Evolutionary conservation across 805 yeast species (phyloP), one percentile per base, ranked within the genome.

Genomic region (Scheffersomyces stipitis): DNA sequence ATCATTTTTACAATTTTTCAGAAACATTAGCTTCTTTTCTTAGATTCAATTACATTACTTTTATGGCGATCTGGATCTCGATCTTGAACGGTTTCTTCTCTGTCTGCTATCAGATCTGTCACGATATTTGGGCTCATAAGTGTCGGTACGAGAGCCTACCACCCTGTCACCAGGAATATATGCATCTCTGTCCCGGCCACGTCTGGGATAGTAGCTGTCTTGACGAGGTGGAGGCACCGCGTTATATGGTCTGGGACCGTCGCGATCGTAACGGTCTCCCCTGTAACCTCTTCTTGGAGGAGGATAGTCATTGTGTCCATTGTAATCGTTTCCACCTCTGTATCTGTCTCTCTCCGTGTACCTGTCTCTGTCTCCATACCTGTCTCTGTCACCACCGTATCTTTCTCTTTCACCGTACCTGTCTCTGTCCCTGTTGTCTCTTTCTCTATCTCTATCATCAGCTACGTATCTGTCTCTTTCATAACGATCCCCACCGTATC

Each of bases 201-300:
- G 33, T n/a, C n/a, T n/a, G n/a, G n/a, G n/a, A 24, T 33, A 20
- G 24, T 20, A 20, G 14, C 37, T 22, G 15, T 26, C 34, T 20
- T 20, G 24, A 12, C 40, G 36, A 7, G 40, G 41, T 3, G 45
- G 41, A 18, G 31, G 34, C 9, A 38, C n/a, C n/a, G n/a, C 36
- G 30, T 40, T 35, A 33, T 44, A 44, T 2, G 48, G 46, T 28
- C 43, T 38, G 10, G 46, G 46, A 3, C 48, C 48, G 8, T 24
- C 29, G 4, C 33, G 37, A 15, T 33, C 35, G 12, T 36, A 33
- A n/a, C 35, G 20, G 29, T 9, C 31, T 24, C n/a, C n/a, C n/a
- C n/a, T n/a, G n/a, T n/a, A n/a, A n/a, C n/a, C n/a, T n/a, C n/a
- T n/a, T n/a, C n/a, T n/a, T n/a, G n/a, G n/a, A n/a, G n/a, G n/a